Evolutionary conservation across 495 filamentous ascomycete species (phyloP).

Genomic region (Trichoderma erinaceum): DNA sequence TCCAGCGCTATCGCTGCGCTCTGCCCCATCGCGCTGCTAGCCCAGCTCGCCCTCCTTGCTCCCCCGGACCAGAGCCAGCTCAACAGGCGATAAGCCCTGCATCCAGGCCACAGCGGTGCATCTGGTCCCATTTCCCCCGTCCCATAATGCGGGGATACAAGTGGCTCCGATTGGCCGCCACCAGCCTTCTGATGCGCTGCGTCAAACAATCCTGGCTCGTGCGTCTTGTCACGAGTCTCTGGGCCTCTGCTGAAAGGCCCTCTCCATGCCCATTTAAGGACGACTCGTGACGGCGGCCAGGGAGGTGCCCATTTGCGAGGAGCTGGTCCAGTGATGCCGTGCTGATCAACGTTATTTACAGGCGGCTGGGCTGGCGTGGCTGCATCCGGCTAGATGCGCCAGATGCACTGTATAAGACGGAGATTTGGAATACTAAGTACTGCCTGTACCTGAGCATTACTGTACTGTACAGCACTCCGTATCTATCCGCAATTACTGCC

Average conservation of each 20-base stretch:
- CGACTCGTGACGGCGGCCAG: constrained; percentile 1
- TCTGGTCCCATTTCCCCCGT: constrained; percentile 1
- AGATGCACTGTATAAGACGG: not conserved
- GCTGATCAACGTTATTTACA: constrained; percentile 14
- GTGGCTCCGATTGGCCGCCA: constrained; percentile 6
- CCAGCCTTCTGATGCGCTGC: not conserved
- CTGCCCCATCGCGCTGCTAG: not conserved
- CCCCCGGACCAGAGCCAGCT: constrained; percentile 10
- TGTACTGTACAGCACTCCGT: too few species aligned
- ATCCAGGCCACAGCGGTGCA: constrained; percentile 11
- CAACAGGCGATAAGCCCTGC: constrained; percentile 12
- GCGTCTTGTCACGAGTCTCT: constrained; percentile 4
- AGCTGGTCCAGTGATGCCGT: not conserved
- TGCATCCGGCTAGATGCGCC: not conserved
- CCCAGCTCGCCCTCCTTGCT: constrained; percentile 2
- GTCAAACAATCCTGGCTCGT: constrained; percentile 1
- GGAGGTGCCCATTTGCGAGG: not conserved
- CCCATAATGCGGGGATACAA: constrained; percentile 9
- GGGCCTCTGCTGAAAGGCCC: not conserved
- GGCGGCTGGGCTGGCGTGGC: not conserved
- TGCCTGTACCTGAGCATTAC: too few species aligned
- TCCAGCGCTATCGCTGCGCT: not conserved
- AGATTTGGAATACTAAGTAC: not conserved
- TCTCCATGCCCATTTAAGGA: not conserved
- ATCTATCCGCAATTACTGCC: too few species aligned